A percentile compares a stretch with the other conserved stretches of the same genome.
Conservation (phyloP, 2,329 filamentous ascomycete genomes). For the Aspergillus sp. region DNA sequence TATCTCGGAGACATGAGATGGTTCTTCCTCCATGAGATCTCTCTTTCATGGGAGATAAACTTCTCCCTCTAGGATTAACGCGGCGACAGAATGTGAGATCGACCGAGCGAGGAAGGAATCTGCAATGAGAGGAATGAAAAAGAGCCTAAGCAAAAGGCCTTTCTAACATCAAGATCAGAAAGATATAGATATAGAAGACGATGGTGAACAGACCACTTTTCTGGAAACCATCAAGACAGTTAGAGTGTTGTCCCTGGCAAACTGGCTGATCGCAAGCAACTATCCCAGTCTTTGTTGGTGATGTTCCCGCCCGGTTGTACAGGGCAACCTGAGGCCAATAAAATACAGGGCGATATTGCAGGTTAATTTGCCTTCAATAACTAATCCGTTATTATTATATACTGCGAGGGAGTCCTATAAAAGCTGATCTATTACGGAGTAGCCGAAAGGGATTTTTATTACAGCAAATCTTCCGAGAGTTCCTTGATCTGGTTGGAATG, state of each 20-base stretch:
- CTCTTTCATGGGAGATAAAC: neutral
- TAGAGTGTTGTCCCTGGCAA: neutral
- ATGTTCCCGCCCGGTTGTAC: constrained; percentile 9
- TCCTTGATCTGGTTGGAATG: too few species aligned
- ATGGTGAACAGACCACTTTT: neutral
- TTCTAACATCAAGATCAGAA: too few species aligned
- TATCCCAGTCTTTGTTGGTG: constrained; percentile 4
- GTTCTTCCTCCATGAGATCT: neutral
- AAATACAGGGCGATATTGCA: neutral
- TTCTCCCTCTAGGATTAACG: neutral
- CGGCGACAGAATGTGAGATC: neutral
- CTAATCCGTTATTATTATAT: too few species aligned
- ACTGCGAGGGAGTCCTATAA: too few species aligned
- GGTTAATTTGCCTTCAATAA: neutral
- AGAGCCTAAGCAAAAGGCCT: neutral
- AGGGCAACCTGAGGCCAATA: constrained; percentile 10
- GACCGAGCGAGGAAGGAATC: neutral
- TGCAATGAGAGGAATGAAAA: neutral
- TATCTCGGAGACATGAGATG: neutral
- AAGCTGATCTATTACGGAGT: too few species aligned
- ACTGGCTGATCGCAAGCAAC: neutral
- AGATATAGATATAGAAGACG: neutral
- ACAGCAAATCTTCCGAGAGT: too few species aligned
- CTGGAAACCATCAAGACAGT: neutral
- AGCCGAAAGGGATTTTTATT: too few species aligned